Evolutionary conservation across 495 filamentous ascomycete genomes (phyloP).

Genomic region (Xylaria intraflava): DNA sequence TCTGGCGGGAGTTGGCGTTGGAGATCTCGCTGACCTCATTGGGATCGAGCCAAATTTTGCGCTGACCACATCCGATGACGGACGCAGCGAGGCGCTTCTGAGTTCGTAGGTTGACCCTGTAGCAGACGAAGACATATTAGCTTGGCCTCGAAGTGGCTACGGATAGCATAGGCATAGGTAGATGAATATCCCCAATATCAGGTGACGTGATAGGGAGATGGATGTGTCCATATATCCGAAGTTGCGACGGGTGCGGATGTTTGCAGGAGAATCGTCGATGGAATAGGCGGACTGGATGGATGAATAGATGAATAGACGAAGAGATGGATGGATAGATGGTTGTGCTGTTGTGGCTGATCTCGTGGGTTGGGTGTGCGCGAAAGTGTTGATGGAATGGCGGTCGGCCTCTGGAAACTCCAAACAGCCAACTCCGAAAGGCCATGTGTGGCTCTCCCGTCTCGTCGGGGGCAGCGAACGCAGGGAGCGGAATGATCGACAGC

Average conservation of each 20-base stretch:
- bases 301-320: too few relatives aligned
- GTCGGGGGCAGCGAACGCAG: neutral
- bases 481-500: neutral
- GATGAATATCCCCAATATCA: too few relatives aligned
- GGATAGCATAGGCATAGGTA: neutral
- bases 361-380: neutral
- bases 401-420: neutral
- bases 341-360: neutral
- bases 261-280: too few relatives aligned
- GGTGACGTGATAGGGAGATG: too few relatives aligned
- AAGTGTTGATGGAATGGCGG: neutral
- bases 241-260: too few relatives aligned
- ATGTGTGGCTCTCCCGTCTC: neutral
- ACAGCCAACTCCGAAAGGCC: neutral
- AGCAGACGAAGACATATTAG: slow-evolving; percentile 28
- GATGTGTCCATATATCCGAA: too few relatives aligned
- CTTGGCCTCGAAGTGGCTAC: slow-evolving; percentile 2
- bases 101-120: slow-evolving; percentile 97
- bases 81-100: slow-evolving; percentile 99
- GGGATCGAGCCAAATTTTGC: slow-evolving; percentile 99
- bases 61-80: slow-evolving; percentile 95
- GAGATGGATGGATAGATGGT: neutral
- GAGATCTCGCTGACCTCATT: slow-evolving; percentile 99
- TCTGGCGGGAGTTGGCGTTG: slow-evolving; percentile 99
- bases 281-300: too few relatives aligned